Percentiles rank a stretch among this genome's conserved stretches.
Conservation (phyloP, 176 grass and related monocot species). For the Rhynchospora tenuis region DNA sequence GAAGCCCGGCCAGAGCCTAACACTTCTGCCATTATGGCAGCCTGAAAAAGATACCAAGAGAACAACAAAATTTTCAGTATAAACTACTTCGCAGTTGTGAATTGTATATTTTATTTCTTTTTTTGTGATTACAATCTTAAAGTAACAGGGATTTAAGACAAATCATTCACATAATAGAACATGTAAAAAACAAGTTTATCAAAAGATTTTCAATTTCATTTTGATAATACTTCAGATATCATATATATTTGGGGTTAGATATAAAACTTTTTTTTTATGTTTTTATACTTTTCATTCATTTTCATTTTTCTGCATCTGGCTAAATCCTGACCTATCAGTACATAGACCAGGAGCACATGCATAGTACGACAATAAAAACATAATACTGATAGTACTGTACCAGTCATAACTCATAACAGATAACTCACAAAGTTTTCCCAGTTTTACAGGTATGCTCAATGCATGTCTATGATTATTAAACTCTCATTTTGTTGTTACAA, state of each 20-base stretch:
- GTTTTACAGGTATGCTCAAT: background rate
- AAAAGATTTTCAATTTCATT: background rate
- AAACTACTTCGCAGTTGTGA: background rate
- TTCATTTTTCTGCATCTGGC: background rate
- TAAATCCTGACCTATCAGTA: background rate
- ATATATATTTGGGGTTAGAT: background rate
- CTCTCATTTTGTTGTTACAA: background rate
- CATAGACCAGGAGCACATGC: background rate
- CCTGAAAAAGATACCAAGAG: conserved; percentile 39
- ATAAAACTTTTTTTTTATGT: background rate
- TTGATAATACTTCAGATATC: background rate
- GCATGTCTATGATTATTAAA: background rate
- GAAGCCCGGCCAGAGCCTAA: conserved; percentile 56
- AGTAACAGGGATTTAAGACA: background rate
- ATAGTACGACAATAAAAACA: background rate
- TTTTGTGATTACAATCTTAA: background rate
- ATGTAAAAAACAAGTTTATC: background rate
- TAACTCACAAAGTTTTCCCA: background rate
- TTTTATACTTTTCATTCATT: background rate
- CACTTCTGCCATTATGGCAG: conserved; percentile 49
- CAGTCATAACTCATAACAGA: background rate
- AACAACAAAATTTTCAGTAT: background rate
- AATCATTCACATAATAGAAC: background rate
- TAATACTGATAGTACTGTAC: background rate
- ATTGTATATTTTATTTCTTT: background rate